A percentile compares a stretch with the other conserved stretches of the same genome.
Conservation (phyloP, 176 grass and related monocot species). For the Triticum monococcum region DNA sequence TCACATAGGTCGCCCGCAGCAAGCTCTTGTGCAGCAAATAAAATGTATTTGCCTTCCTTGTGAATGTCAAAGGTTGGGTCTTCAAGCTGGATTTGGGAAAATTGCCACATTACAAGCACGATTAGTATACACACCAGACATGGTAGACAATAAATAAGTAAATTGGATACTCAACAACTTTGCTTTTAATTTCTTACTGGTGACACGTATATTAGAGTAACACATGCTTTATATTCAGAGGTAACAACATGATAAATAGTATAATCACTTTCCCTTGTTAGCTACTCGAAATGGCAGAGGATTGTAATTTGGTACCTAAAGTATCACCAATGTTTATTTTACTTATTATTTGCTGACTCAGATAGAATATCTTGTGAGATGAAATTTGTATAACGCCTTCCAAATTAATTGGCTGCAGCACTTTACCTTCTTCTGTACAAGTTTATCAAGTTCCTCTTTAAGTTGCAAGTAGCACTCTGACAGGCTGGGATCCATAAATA, state of each 20-base stretch:
- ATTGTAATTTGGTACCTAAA: not conserved
- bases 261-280: not conserved
- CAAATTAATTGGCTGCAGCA: not conserved
- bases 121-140: not conserved
- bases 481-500: conserved; percentile 95
- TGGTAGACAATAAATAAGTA: not conserved
- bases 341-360: not conserved
- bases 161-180: not conserved
- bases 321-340: not conserved
- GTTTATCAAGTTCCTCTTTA: conserved; percentile 89
- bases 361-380: not conserved
- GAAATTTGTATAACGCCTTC: not conserved
- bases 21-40: conserved; percentile 86
- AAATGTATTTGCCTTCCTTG: conserved; percentile 91
- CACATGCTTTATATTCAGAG: not conserved
- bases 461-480: conserved; percentile 86
- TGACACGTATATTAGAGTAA: not conserved
- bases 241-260: not conserved
- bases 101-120: conserved; percentile 20
- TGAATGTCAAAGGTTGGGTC: conserved; percentile 76
- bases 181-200: not conserved
- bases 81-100: conserved; percentile 60
- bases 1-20: conserved; percentile 86
- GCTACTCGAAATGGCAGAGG: not conserved
- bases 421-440: conserved; percentile 82